phyloP scores from a whole-genome alignment of 306 rosid genomes.

The Glycine soja region DNA sequence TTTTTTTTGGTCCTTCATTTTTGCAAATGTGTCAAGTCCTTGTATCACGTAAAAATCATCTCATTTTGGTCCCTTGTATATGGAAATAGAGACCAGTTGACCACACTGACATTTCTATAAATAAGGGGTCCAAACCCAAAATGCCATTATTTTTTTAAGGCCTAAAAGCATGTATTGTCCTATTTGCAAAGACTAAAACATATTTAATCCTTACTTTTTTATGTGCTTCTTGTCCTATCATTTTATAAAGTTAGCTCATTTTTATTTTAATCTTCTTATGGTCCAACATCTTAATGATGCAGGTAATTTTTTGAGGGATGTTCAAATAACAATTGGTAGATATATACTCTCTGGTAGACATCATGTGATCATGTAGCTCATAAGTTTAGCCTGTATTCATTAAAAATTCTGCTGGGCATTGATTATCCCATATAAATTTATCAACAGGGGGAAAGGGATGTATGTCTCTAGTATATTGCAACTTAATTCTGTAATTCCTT shows the following conservation, averaged over 20 bases:
- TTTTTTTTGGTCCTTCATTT: not conserved
- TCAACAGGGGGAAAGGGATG: slow-evolving; percentile 28
- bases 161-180: not conserved
- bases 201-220: not conserved
- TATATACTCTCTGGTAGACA: slow-evolving; percentile 67
- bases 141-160: not conserved
- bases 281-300: slow-evolving; percentile 74
- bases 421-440: slow-evolving; percentile 20
- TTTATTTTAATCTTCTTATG: slow-evolving; percentile 56
- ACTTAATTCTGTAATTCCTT: slow-evolving; percentile 32
- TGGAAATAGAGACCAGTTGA: no score
- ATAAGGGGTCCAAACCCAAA: no score
- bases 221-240: slow-evolving; percentile 40
- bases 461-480: slow-evolving; percentile 36
- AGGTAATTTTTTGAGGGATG: slow-evolving; percentile 95
- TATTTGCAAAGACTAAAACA: not conserved
- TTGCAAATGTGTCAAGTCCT: not conserved
- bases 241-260: slow-evolving; percentile 34
- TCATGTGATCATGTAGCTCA: slow-evolving; percentile 51
- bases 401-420: slow-evolving; percentile 39
- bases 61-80: no score
- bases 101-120: no score
- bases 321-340: slow-evolving; percentile 98
- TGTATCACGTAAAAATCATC: no score
- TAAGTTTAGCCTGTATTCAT: slow-evolving; percentile 50